Evolutionary conservation across 441 rosid species (phyloP).

Genomic region (Euphorbia celastroides): DNA sequence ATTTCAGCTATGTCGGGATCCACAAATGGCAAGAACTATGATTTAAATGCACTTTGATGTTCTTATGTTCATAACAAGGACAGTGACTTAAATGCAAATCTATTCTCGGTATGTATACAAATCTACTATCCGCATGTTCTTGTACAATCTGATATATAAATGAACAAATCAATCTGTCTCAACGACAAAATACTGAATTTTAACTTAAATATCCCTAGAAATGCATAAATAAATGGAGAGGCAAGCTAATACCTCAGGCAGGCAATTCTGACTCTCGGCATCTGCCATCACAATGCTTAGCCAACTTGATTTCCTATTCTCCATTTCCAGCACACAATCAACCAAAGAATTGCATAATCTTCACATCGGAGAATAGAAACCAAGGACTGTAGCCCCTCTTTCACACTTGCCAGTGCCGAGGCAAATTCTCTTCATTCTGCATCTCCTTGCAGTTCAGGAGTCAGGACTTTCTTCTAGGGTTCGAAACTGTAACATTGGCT

Average conservation of each 20-base stretch:
- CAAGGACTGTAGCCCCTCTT: conserved; percentile 72
- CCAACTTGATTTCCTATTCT: conserved; percentile 73
- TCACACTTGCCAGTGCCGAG: conserved; percentile 64
- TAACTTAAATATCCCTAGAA: not conserved
- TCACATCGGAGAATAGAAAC: conserved; percentile 91
- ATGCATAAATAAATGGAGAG: not conserved
- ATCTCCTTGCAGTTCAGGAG: conserved; percentile 66
- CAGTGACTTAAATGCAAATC: not conserved
- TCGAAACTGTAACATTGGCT: conserved; percentile 19
- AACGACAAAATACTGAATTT: not conserved
- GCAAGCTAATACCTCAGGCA: conserved; percentile 69
- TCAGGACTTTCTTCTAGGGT: conserved; percentile 33
- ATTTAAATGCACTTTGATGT: not conserved
- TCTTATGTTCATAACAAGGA: not conserved
- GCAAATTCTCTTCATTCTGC: conserved; percentile 88
- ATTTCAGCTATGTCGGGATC: not conserved
- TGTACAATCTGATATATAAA: not conserved
- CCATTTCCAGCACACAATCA: conserved; percentile 58
- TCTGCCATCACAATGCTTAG: conserved; percentile 88
- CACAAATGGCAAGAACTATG: not conserved
- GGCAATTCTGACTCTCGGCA: conserved; percentile 87
- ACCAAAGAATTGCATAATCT: conserved; percentile 72
- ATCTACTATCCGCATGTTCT: not conserved
- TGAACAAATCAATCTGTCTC: not conserved
- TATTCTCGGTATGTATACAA: not conserved